Evolutionary conservation across 352 stramenopile genomes (phyloP), one percentile per base, ranked within the genome.

Genomic region (Pythium dissimile): DNA sequence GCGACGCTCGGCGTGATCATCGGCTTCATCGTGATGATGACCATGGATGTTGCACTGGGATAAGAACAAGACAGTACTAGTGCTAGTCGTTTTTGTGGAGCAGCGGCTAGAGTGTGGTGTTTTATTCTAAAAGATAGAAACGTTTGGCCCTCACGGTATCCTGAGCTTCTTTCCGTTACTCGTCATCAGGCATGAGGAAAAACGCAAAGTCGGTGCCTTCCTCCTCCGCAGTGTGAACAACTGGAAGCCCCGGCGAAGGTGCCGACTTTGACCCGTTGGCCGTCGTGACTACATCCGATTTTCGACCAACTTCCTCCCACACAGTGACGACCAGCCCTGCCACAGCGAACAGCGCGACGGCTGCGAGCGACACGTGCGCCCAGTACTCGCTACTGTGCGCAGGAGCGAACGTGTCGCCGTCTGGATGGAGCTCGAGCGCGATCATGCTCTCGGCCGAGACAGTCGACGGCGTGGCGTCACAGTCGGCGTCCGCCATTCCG

Each of bases 1-100:
- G 80, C 84, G 27, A 95, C 87, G 10, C 80, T 91, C 23, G 87
- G 86, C 11, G 88, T 80, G 8, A 95, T 97, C 41, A 66, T 92
- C 27, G 88, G 87, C 13, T 97, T 96, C 66, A 87, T 96, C 43
- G 86, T 97, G 45, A 97, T 97, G 89, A 96, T 96, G 88, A 67
- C 72, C 59, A 92, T 95, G 83, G 86, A 94, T 59, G 85, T 94
- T 20, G 85, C 85, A 28, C 72, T 94, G 7, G 83, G 83, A 34
- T 94, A 68, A 26, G 54, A 30, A 26, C 18, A n/a, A n/a, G n/a
- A n/a, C n/a, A n/a, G n/a, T n/a, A n/a, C n/a, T n/a, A n/a, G n/a
- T n/a, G n/a, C n/a, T n/a, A n/a, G n/a, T n/a, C n/a, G n/a, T n/a
- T n/a, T n/a, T n/a, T n/a, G n/a, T n/a, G n/a, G n/a, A n/a, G n/a